These are phyloP conservation scores for Citrus australasica DNA, from an alignment of 345 rosid species.

Conservation along the genomic window DNA sequence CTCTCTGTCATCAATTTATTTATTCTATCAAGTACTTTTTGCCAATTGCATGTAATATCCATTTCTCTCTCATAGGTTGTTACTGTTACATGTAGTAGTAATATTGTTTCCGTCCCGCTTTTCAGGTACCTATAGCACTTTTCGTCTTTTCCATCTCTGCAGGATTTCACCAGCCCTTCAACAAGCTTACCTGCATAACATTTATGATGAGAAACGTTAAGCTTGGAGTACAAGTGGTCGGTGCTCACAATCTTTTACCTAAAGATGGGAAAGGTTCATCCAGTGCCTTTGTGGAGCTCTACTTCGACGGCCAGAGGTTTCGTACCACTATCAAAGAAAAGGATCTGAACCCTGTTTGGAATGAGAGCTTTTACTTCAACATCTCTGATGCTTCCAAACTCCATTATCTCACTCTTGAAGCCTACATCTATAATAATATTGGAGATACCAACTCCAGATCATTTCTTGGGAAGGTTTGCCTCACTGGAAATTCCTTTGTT, in stretches of 20 bases:
- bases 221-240: constrained; percentile 79
- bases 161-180: background rate
- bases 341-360: constrained; percentile 94
- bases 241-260: constrained; percentile 92
- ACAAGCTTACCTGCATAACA: constrained; percentile 12
- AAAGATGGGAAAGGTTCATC: constrained; percentile 94
- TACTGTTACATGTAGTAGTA: background rate
- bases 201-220: constrained; percentile 69
- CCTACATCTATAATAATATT: constrained; percentile 54
- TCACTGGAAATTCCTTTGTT: constrained; percentile 83
- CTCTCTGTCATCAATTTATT: background rate
- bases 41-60: background rate
- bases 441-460: constrained; percentile 62
- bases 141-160: background rate
- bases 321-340: constrained; percentile 85
- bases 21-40: background rate
- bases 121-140: constrained; percentile 34
- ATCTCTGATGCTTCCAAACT: constrained; percentile 81
- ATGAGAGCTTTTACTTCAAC: constrained; percentile 95
- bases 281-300: constrained; percentile 78
- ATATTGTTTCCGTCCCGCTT: constrained; percentile 11
- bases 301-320: constrained; percentile 80
- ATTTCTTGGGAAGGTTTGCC: constrained; percentile 85
- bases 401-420: constrained; percentile 74
- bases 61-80: background rate